Evolutionary conservation across 1,284 basidiomycete species (phyloP).

Genomic region (Acaromyces ingoldii): DNA sequence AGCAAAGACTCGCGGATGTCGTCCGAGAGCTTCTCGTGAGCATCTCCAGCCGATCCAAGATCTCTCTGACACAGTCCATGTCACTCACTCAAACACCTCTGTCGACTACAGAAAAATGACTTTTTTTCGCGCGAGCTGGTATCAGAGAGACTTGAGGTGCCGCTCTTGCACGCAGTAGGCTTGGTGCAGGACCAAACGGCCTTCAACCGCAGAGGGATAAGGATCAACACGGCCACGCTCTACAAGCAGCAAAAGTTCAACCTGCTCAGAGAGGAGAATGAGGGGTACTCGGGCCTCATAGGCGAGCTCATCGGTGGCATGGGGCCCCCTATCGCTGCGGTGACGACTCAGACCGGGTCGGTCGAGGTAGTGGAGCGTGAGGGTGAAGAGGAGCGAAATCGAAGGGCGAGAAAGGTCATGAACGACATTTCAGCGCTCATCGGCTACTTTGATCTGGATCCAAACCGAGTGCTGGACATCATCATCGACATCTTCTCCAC

Average conservation of each 20-base stretch:
- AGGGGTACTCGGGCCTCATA: constrained; percentile 89
- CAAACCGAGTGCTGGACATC: constrained; percentile 86
- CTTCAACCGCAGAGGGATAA: constrained; percentile 37
- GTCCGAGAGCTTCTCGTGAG: constrained; percentile 14
- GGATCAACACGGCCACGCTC: constrained; percentile 44
- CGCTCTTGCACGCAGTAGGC: constrained; percentile 25
- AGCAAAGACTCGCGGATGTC: constrained; percentile 1
- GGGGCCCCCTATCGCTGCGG: constrained; percentile 62
- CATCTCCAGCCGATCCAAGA: background rate
- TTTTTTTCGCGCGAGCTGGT: background rate
- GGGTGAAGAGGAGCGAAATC: constrained; percentile 21
- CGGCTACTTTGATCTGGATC: constrained; percentile 89
- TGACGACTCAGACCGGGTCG: background rate
- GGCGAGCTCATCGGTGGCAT: constrained; percentile 75
- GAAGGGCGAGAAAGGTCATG: constrained; percentile 43
- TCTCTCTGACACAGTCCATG: background rate
- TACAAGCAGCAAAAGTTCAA: constrained; percentile 99
- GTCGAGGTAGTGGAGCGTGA: constrained; percentile 34
- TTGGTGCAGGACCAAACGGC: constrained; percentile 29
- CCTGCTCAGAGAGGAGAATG: constrained; percentile 89
- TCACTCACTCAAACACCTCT: background rate
- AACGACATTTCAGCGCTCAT: constrained; percentile 40
- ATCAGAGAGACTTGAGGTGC: constrained; percentile 25
- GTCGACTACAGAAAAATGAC: background rate
- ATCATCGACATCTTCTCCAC: constrained; percentile 84